These are phyloP conservation scores for Suillus discolor DNA, from an alignment of 768 basidiomycete genomes.

Conservation along the genomic window DNA sequence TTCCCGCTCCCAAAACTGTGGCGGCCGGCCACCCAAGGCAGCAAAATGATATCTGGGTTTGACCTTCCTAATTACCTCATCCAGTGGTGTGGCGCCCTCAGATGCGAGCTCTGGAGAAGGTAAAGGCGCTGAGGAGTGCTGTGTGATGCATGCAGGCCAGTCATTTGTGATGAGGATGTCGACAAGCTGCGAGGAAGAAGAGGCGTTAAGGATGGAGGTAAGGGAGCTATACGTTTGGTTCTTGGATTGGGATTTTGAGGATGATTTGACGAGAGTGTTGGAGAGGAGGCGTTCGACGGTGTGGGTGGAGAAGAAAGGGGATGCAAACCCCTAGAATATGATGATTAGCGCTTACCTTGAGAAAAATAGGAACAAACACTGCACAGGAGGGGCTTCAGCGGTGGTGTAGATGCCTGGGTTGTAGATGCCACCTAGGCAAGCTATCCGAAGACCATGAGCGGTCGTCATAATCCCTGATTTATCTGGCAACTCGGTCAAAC, in stretches of 20 bases:
- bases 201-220: constrained; percentile 63
- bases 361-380: constrained; percentile 25
- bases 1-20: constrained; percentile 94
- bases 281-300: constrained; percentile 73
- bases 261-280: constrained; percentile 61
- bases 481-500: constrained; percentile 43
- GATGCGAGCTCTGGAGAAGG: constrained; percentile 45
- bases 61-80: constrained; percentile 62
- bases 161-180: constrained; percentile 83
- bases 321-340: constrained; percentile 63
- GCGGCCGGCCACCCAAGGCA: constrained; percentile 59
- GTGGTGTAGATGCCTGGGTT: constrained; percentile 60
- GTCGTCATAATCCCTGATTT: constrained; percentile 84
- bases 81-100: constrained; percentile 56
- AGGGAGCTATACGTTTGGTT: constrained; percentile 62
- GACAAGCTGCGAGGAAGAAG: constrained; percentile 63
- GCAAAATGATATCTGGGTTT: constrained; percentile 92
- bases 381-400: constrained; percentile 65
- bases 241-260: constrained; percentile 40
- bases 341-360: constrained; percentile 6
- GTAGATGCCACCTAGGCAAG: constrained; percentile 81
- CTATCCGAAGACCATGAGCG: constrained; percentile 79
- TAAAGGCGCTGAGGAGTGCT: constrained; percentile 57
- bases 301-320: constrained; percentile 72
- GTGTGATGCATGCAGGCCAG: constrained; percentile 70